Evolutionary conservation across 306 rosid species (phyloP), one percentile per base, ranked within the genome.

Genomic region (Benincasa hispida): DNA sequence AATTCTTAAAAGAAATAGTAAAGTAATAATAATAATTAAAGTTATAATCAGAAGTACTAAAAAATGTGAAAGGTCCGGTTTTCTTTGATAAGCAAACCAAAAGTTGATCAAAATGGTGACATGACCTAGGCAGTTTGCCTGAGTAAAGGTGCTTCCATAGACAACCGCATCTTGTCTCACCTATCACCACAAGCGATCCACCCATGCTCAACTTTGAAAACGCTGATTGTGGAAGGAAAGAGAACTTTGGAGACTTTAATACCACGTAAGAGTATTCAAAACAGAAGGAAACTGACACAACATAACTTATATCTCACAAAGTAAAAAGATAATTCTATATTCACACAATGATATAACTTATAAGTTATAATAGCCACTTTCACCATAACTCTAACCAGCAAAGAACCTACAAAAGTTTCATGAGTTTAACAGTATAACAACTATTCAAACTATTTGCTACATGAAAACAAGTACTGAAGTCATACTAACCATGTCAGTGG

Each of bases 401-500:
- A 63, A 24, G 19, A 37, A 37, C 10, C 50, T 37, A 19, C 27
- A 34, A 35, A 2, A 5, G 39, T 35, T 18, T 65, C 72, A 10
- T 37, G 27, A 65, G 25, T 9, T 19, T 65, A 28, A 72, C 14
- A 14, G 25, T 9, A 35, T 65, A 28, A 72, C 14, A 14, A 62
- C 69, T 62, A 59, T 59, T 27, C 37, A 69, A 13, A 68, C 34
- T 19, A 70, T 34, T 60, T 82, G 53, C 59, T 74, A 62, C 12
- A 45, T 77, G 78, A 41, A 66, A 77, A 18, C 57, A 35, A 65
- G 27, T 19, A 66, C 78, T 78, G 47, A 69, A 68, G 76, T 76
- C 77, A 76, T 65, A 83, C 97, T 84, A 65, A 93, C 98, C 88
- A 78, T 75, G 70, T 69, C 72, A 60, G 81, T 74, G 67, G 89